Base-by-base conservation (phyloP, 768 basidiomycete genomes). In the Gymnopilus dilepis region DNA sequence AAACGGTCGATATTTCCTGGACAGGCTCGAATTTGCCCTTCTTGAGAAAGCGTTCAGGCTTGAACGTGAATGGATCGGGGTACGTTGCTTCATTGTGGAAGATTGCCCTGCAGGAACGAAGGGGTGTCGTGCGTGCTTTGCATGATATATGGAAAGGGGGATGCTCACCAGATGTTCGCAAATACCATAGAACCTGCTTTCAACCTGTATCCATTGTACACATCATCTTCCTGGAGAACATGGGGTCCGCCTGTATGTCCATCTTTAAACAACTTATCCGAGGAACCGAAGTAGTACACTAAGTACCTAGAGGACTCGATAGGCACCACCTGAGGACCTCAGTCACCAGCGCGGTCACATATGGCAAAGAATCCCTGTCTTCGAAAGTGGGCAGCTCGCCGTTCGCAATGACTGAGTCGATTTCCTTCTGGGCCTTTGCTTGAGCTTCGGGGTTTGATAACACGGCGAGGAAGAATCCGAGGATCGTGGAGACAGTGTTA, bases 141-240 rank as follows among this genome's bases (percentile, higher is more conserved):
- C 12, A 22, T 41, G 12, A 7, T 34, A n/a, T 6, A 4, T 28
- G 19, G 28, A 52, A 38, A 13, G 37, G 13, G 30, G 48, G 42
- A 56, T 24, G n/a, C 24, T 33, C 37, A 53, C 69, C 67, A 74
- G 21, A 68, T 70, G 65, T 76, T 77, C 2, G 66, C 63, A 45
- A 74, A 65, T 40, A 76, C 58, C 4, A 69, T 69, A 8, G 68
- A 55, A 21, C 71, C 74, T 31, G 73, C 69, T 0, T 77, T 78
- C 15, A 79, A 74, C 40, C 66, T 66, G 59, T 75, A 76, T 3
- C 76, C 76, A 11, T 77, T 69, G 61, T 83, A 81, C 6, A 76
- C 60, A 58, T 81, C 82, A 51, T 80, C 78, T 30, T 74, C 67
- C 15, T 67, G 66, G 1, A 68, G 64, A 15, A 70, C 64, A 51